Conservation (phyloP, 2,329 filamentous ascomycete species). For the Diaporthe citriasiana region DNA sequence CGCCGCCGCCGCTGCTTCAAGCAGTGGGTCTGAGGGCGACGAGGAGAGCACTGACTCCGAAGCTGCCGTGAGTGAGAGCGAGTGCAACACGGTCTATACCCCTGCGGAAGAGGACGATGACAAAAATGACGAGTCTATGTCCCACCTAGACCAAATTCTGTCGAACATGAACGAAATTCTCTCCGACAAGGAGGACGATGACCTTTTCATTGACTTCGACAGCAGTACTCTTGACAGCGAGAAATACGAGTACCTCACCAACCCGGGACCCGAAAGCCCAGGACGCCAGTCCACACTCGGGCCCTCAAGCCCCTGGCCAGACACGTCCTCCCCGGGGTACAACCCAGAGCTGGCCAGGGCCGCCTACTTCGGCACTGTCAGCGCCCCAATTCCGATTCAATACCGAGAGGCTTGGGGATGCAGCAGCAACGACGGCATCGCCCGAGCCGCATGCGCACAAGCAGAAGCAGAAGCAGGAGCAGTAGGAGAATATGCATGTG, state of each 20-base stretch:
- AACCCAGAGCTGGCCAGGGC: slow-evolving; percentile 18
- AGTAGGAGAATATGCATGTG: background rate
- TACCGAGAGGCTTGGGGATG: slow-evolving; percentile 4
- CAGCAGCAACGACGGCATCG: slow-evolving; percentile 22
- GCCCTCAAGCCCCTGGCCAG: slow-evolving; percentile 4
- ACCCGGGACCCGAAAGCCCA: background rate
- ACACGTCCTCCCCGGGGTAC: slow-evolving; percentile 11
- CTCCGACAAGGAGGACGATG: background rate
- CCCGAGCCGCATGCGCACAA: slow-evolving; percentile 18
- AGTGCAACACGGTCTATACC: background rate
- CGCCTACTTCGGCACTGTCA: slow-evolving; percentile 34
- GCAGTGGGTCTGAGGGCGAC: background rate
- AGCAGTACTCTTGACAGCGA: background rate
- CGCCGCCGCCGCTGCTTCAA: background rate
- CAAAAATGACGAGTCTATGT: background rate
- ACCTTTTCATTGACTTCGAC: background rate
- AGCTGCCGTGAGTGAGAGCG: no score
- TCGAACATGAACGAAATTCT: background rate
- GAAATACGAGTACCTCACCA: background rate
- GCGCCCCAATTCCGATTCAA: slow-evolving; percentile 22
- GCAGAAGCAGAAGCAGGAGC: background rate
- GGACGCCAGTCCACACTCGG: background rate
- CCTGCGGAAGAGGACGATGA: background rate
- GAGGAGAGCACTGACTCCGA: background rate
- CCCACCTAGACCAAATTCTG: background rate